Base-by-base conservation (phyloP, 257 asterid genomes). In the Parsonsia alboflavescens region DNA sequence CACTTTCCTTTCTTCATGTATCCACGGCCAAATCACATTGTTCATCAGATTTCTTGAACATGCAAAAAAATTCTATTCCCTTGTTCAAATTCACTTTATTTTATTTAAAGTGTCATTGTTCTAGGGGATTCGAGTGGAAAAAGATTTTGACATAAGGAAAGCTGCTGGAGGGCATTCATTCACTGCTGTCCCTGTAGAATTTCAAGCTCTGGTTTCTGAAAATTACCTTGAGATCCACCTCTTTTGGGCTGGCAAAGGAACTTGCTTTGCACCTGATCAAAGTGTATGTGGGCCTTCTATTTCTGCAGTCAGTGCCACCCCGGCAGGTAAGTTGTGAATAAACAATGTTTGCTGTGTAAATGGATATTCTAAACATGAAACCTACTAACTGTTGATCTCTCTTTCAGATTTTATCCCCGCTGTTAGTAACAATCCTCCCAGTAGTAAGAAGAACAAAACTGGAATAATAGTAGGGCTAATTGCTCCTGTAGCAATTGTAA, bases 231-330 rank as follows among this genome's bases (percentile, higher is more conserved):
- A 93, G 68, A 82, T 93, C 66, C 98, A 93, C 84, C 85, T 93
- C 57, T 86, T 89, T 74, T 93, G 98, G 97, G 96, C 94, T 61
- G 98, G 97, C 50, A 92, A 87, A 80, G 97, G 98, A 76, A 91
- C 98, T 66, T 91, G 93, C 68, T 88, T 94, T 84, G 91, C 87
- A 36, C 97, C 98, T 77, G 6, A 4, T 48, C 96, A 67, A 66
- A 89, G 91, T 69, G 67, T 79, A 66, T 91, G 87, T 73, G 98
- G 98, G 67, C 96, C 96, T 68, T 73, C 86, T 17, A 85, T 91
- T 76, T 87, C 96, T 50, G 97, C 93, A 4, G 84, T 93, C 77
- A 93, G 96, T 53, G 96, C 85, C 68, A 87, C 80, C 68, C 90
- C 97, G n/a, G n/a, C n/a, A 82, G 88, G 96, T 87, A 86, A 22